Evolutionary conservation across 305 asterid species (phyloP).

Genomic region (Lippia alba): DNA sequence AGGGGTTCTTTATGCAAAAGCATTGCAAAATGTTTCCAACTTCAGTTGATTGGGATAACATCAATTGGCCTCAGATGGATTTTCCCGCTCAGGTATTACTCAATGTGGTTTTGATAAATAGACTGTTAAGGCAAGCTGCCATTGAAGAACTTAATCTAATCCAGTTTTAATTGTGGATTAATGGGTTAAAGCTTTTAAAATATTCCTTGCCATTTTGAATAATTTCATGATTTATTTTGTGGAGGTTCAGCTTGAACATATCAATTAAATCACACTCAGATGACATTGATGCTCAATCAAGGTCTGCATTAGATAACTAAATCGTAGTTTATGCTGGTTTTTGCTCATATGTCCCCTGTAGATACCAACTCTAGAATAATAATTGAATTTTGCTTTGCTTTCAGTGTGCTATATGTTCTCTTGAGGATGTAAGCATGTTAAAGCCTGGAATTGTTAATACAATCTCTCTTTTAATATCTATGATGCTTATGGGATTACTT

Average conservation of each 20-base stretch:
- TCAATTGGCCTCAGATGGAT: constrained; percentile 89
- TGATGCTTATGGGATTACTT: constrained; percentile 25
- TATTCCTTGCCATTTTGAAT: constrained; percentile 23
- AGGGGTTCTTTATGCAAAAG: constrained; percentile 97
- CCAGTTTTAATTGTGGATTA: not conserved
- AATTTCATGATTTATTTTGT: not conserved
- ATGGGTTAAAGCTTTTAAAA: not conserved
- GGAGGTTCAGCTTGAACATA: constrained; percentile 17
- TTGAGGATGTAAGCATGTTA: constrained; percentile 66
- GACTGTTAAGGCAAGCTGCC: not conserved
- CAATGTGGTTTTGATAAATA: constrained; percentile 14
- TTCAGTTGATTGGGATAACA: constrained; percentile 92
- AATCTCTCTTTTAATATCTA: constrained; percentile 22
- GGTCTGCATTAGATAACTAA: not conserved
- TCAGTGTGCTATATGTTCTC: constrained; percentile 94
- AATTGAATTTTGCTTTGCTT: constrained; percentile 38
- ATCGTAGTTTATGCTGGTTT: not conserved
- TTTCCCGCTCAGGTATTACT: constrained; percentile 86
- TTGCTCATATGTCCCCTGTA: constrained; percentile 16
- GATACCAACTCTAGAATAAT: constrained; percentile 10
- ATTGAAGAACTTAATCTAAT: constrained; percentile 4
- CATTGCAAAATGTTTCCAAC: constrained; percentile 99
- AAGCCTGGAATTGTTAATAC: constrained; percentile 83
- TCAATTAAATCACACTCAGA: not conserved
- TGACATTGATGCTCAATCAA: constrained; percentile 1